Evolutionary conservation across 352 stramenopile species (phyloP).

Genomic region (Blastocystis hominis): DNA sequence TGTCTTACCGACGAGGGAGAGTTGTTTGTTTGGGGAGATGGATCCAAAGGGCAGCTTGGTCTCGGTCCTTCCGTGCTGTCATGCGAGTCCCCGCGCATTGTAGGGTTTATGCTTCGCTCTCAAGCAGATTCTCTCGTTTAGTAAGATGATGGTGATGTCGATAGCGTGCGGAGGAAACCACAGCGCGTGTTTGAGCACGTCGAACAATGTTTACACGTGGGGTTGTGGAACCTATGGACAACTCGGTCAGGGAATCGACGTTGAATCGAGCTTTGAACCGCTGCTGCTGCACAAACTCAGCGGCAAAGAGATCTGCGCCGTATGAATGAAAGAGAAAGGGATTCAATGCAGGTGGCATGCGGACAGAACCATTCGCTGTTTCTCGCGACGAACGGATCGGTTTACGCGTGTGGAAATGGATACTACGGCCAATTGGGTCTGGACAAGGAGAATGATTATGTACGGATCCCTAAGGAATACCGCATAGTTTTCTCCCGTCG

Average conservation of each 20-base stretch:
- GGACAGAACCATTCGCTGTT: constrained; percentile 69
- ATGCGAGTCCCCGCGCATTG: constrained; percentile 17
- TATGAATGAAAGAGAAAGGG: not conserved
- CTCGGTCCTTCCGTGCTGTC: not conserved
- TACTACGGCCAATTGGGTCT: constrained; percentile 70
- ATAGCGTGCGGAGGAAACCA: constrained; percentile 66
- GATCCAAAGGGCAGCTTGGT: not conserved
- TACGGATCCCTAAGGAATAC: not conserved
- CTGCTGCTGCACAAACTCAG: constrained; percentile 16
- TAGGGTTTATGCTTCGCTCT: not conserved
- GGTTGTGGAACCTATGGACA: constrained; percentile 69
- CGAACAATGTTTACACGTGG: constrained; percentile 65
- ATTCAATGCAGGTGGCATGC: constrained; percentile 65
- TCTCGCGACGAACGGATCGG: constrained; percentile 63
- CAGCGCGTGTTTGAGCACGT: constrained; percentile 60
- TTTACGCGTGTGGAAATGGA: constrained; percentile 68
- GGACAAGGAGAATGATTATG: constrained; percentile 60
- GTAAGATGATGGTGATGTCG: constrained; percentile 60
- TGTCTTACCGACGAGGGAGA: not conserved
- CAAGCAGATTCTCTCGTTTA: constrained; percentile 47
- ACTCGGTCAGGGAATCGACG: constrained; percentile 63
- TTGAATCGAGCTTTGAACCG: constrained; percentile 56
- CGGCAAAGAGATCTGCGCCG: constrained; percentile 6
- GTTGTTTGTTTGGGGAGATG: constrained; percentile 57
- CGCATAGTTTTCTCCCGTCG: constrained; percentile 4